Evolutionary conservation across 2,329 filamentous ascomycete genomes (phyloP), one percentile per base, ranked within the genome.

Genomic region (Pseudogymnoascus verrucosus): DNA sequence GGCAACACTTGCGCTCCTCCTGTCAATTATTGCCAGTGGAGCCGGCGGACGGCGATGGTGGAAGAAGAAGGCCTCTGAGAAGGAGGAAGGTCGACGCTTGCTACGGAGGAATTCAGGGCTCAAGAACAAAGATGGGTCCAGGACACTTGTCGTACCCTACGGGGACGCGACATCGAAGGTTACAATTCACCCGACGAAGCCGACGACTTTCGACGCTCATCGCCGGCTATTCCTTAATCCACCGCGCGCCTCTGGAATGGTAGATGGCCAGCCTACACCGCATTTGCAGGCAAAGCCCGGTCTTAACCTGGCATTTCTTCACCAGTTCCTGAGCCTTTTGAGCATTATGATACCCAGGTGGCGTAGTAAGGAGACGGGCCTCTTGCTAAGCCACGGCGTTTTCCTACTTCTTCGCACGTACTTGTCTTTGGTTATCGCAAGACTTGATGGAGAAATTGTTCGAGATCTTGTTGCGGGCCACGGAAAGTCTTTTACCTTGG

Each of bases 261-360:
- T 83, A 40, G 87, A 92, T 74, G 86, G 87, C 12, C 82, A 83
- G 19, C 72, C 76, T 4, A 80, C 78, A 51, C 78, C 80, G 37
- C 83, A 85, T 47, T 91, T 96, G 5, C 90, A 96, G 74, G 93
- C 93, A 2, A 98, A 96, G 75, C 92, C 95, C 0, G 95, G 95
- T 0, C 79, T 99, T 40, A 99, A 99, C 73, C 82, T 99, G 64
- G 95, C 95, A 10, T 99, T 99, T 71, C 76, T 99, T 62, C 95
- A 99, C 74, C 95, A 99, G 76, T 98, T 99, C 71, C 82, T 98
- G 61, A 97, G 93, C 72, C 78, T 99, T 63, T 86, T 98, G 78
- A 97, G 92, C 77, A 98, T 99, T 73, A 96, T 98, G 91, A 90
- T 99, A 66, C 95, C 95, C 5, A 82, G 93, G 67, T 96, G 93